Evolutionary conservation across 352 stramenopile species (phyloP).

Genomic region (Pythium folliculosum): DNA sequence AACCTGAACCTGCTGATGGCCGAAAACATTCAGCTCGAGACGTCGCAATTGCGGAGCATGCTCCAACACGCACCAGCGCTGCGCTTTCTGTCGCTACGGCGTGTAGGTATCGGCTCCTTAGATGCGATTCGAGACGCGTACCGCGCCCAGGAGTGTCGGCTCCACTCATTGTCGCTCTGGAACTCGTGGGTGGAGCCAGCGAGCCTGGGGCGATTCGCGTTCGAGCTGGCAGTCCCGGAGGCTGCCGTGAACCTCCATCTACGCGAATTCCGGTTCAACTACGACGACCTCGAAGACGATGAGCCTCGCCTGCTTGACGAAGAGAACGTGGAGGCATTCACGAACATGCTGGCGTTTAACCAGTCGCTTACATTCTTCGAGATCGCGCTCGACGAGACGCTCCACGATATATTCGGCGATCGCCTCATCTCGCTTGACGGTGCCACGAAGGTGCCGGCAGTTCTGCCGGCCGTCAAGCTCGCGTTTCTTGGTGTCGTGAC

Average conservation of each 20-base stretch:
- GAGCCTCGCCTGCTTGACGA: neutral
- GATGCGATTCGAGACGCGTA: conserved; percentile 11
- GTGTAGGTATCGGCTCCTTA: conserved; percentile 3
- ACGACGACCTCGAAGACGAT: conserved; percentile 3
- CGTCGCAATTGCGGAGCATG: neutral
- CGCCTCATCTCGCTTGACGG: neutral
- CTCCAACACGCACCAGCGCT: neutral
- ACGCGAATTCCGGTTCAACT: conserved; percentile 15
- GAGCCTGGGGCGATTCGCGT: conserved; percentile 8
- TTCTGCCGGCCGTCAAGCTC: neutral
- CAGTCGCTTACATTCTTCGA: conserved; percentile 9
- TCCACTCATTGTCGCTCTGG: conserved; percentile 10
- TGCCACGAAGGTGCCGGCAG: neutral
- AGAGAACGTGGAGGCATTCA: neutral
- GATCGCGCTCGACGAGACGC: conserved; percentile 2
- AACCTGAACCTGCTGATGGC: neutral
- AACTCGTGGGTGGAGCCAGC: conserved; percentile 2
- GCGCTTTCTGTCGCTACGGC: conserved; percentile 5
- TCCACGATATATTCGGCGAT: neutral
- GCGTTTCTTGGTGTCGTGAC: neutral
- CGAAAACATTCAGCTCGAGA: neutral
- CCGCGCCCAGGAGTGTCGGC: neutral
- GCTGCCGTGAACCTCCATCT: neutral
- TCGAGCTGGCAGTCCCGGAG: neutral
- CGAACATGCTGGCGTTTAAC: conserved; percentile 2